A percentile compares a stretch with the other conserved stretches of the same genome.
Conservation (phyloP, 768 basidiomycete genomes). For the Tephrocybe rancida region DNA sequence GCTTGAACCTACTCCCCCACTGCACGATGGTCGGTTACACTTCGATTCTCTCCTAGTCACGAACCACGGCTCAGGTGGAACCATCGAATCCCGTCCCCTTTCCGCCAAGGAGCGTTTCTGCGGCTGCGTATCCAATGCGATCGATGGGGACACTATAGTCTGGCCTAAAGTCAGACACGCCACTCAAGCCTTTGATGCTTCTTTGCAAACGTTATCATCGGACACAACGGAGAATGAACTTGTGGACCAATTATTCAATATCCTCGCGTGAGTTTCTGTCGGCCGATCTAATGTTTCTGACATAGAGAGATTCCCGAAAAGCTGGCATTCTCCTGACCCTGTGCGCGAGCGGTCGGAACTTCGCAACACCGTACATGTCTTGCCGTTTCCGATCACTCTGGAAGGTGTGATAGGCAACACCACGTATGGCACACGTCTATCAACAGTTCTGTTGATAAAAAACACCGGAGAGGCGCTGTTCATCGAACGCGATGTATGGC, state of each 20-base stretch:
- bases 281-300: conserved; percentile 24
- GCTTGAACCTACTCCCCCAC: conserved; percentile 43
- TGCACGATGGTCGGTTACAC: conserved; percentile 30
- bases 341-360: conserved; percentile 54
- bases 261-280: conserved; percentile 63
- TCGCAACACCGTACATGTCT: conserved; percentile 64
- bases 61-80: conserved; percentile 72
- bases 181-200: conserved; percentile 41
- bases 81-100: conserved; percentile 56
- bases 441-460: conserved; percentile 70
- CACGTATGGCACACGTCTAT: conserved; percentile 70
- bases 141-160: conserved; percentile 59
- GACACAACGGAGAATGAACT: conserved; percentile 52
- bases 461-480: conserved; percentile 64
- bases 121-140: conserved; percentile 75
- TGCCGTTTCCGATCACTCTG: conserved; percentile 46
- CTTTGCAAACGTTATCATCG: conserved; percentile 40
- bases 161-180: conserved; percentile 82
- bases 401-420: conserved; percentile 22
- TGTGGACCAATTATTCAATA: conserved; percentile 58
- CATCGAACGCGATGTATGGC: conserved; percentile 75
- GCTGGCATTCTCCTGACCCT: conserved; percentile 48
- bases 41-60: conserved; percentile 64
- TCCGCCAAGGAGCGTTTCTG: conserved; percentile 46
- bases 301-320: conserved; percentile 33